phyloP scores from a whole-genome alignment of 257 asterid genomes.

The Solanum tacnaense region DNA sequence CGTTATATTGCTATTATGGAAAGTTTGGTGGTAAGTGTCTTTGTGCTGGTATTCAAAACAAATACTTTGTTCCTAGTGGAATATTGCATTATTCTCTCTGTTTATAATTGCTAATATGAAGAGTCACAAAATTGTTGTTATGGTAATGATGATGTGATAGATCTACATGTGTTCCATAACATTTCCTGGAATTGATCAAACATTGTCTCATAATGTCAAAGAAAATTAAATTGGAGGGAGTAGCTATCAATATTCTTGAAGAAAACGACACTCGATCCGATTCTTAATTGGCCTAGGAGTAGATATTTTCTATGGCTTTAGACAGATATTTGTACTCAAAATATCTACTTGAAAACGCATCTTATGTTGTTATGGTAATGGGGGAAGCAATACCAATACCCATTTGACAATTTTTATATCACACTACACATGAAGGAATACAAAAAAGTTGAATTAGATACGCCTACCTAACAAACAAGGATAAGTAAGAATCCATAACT shows the following conservation, averaged over 20 bases:
- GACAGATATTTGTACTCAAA: not conserved
- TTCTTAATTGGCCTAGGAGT: not conserved
- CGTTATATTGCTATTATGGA: not conserved
- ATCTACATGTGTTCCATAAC: not conserved
- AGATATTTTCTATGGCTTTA: not conserved
- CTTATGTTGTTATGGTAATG: not conserved
- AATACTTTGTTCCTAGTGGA: not conserved
- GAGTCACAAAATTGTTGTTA: not conserved
- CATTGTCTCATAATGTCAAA: not conserved
- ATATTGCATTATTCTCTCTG: not conserved
- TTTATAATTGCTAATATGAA: not conserved
- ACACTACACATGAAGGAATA: not conserved
- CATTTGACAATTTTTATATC: not conserved
- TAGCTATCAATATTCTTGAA: not conserved
- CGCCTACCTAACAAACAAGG: not conserved
- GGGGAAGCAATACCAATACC: not conserved
- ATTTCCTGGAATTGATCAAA: not conserved
- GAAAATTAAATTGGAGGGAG: not conserved
- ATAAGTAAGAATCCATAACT: not conserved
- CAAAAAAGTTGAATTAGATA: not conserved
- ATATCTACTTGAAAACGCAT: not conserved
- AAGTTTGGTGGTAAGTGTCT: slow-evolving; percentile 10
- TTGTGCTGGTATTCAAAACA: slow-evolving; percentile 3
- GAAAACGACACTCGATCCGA: not conserved
- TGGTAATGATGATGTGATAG: not conserved